These are phyloP conservation scores for Dioszegia aurantiaca DNA, from an alignment of 768 basidiomycete genomes.

Conservation along the genomic window DNA sequence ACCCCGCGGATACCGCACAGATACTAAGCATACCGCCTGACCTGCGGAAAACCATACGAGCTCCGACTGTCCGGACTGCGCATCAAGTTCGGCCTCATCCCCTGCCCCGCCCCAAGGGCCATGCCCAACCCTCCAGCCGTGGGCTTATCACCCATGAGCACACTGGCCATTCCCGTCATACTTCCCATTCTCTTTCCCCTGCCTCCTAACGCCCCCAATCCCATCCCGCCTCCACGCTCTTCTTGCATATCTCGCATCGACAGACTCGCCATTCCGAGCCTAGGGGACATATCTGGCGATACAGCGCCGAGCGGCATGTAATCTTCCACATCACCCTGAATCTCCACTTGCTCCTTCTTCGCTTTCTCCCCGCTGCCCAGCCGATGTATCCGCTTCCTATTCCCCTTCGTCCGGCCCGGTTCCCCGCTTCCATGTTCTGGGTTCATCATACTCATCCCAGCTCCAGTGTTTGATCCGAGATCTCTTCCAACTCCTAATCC, in stretches of 20 bases:
- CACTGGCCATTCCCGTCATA: constrained; percentile 20
- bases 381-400: constrained; percentile 66
- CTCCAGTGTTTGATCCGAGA: too few relatives aligned
- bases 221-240: neutral
- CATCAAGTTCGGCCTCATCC: constrained; percentile 27
- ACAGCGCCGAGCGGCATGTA: neutral
- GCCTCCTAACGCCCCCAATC: neutral
- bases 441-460: too few relatives aligned
- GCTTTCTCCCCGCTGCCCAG: constrained; percentile 56
- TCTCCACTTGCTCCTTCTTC: constrained; percentile 6
- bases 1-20: neutral
- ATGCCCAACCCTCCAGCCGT: neutral
- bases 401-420: constrained; percentile 70
- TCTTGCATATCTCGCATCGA: constrained; percentile 3
- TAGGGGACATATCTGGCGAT: constrained; percentile 6
- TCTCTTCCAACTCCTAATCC: neutral
- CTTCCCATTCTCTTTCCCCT: neutral
- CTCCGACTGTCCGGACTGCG: constrained; percentile 36
- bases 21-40: constrained; percentile 4
- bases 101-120: neutral
- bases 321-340: constrained; percentile 1
- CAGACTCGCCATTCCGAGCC: neutral
- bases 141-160: constrained; percentile 15
- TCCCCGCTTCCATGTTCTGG: constrained; percentile 52
- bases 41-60: constrained; percentile 38